Evolutionary conservation across 768 basidiomycete genomes (phyloP).

Genomic region (Boletus sp.): DNA sequence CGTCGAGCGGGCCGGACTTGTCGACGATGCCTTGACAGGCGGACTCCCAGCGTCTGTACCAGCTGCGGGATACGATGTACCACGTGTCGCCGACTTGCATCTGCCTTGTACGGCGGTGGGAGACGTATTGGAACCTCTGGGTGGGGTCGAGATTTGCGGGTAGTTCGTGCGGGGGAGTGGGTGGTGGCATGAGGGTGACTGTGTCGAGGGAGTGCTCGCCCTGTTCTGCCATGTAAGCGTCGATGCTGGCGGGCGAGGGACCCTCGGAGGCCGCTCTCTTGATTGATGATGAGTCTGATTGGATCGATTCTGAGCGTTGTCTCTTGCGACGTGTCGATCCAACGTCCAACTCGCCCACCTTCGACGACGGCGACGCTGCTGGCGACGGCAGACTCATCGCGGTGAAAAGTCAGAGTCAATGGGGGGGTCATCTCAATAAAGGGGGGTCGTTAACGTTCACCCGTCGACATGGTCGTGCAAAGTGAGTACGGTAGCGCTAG

Average conservation of each 20-base stretch:
- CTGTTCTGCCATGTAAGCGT: slow-evolving; percentile 65
- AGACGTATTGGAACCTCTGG: slow-evolving; percentile 53
- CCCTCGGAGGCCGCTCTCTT: slow-evolving; percentile 81
- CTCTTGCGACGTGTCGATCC: slow-evolving; percentile 49
- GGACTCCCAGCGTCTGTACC: slow-evolving; percentile 76
- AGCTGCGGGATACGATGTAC: slow-evolving; percentile 69
- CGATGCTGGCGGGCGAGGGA: slow-evolving; percentile 49
- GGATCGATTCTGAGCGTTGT: slow-evolving; percentile 71
- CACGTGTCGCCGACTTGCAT: slow-evolving; percentile 72
- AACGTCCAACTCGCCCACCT: slow-evolving; percentile 29
- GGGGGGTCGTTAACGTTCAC: no score
- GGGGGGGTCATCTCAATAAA: slow-evolving; percentile 7
- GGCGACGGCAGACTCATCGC: slow-evolving; percentile 45
- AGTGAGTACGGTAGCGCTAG: neutral
- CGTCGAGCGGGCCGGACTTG: slow-evolving; percentile 63
- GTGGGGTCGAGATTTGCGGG: slow-evolving; percentile 32
- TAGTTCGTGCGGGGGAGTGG: slow-evolving; percentile 25
- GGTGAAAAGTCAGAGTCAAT: slow-evolving; percentile 10
- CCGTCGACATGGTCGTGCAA: neutral
- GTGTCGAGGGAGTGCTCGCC: slow-evolving; percentile 36
- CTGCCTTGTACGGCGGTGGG: slow-evolving; percentile 41
- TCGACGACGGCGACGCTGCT: slow-evolving; percentile 43
- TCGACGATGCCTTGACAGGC: slow-evolving; percentile 68
- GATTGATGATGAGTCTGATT: slow-evolving; percentile 70
- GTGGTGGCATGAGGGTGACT: slow-evolving; percentile 24